phyloP scores from a whole-genome alignment of 1,284 basidiomycete species.

The Somion occarium region DNA sequence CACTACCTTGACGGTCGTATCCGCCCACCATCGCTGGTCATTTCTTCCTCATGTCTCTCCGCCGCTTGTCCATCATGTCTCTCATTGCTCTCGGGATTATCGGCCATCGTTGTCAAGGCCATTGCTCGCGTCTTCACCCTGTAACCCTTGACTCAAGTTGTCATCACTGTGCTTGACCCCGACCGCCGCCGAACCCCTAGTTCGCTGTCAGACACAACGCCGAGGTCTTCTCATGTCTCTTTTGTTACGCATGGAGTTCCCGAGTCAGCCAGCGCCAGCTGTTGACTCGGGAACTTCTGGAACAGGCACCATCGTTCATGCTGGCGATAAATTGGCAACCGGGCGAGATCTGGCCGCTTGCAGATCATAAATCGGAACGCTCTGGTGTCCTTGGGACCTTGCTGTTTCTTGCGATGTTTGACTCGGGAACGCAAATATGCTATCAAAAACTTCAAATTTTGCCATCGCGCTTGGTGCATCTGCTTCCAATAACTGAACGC shows the following conservation, averaged over 20 bases:
- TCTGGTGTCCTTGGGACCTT: too few species aligned
- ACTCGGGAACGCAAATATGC: too few species aligned
- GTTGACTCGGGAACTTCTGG: conserved; percentile 8
- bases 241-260: background rate
- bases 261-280: background rate
- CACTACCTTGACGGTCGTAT: too few species aligned
- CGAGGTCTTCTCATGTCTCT: background rate
- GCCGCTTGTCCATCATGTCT: background rate
- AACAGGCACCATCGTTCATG: background rate
- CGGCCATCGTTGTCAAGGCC: background rate
- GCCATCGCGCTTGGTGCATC: too few species aligned
- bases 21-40: background rate
- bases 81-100: background rate
- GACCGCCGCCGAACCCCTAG: background rate
- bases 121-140: background rate
- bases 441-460: too few species aligned
- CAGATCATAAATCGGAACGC: too few species aligned
- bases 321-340: too few species aligned
- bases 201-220: background rate
- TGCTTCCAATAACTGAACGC: too few species aligned
- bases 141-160: background rate
- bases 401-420: too few species aligned
- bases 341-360: too few species aligned
- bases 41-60: background rate
- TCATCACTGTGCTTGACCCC: background rate